A percentile compares a stretch with the other conserved stretches of the same genome.
These are phyloP conservation scores for Cystobasidium tubakii DNA, from an alignment of 768 basidiomycete species.

Conservation along the genomic window DNA sequence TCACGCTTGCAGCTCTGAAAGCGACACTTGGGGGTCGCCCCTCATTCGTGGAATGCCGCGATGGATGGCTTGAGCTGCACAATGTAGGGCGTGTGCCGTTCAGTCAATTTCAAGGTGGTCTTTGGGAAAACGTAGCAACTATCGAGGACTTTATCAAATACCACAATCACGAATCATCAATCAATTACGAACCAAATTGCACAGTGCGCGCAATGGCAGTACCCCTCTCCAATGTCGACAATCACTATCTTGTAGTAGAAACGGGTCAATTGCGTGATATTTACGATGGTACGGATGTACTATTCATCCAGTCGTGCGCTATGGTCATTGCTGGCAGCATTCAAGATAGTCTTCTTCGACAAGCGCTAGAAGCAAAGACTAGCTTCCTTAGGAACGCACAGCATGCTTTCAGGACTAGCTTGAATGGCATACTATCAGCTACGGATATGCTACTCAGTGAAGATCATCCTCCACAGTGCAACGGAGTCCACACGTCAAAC, in stretches of 20 bases:
- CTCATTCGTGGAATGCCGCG: not conserved
- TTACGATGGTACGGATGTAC: constrained; percentile 13
- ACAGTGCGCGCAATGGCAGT: constrained; percentile 12
- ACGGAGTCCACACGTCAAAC: not conserved
- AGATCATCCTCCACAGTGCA: not conserved
- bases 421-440: constrained; percentile 30
- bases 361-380: constrained; percentile 12
- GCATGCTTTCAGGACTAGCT: constrained; percentile 23
- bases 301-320: constrained; percentile 23
- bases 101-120: not conserved
- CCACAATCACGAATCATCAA: not conserved
- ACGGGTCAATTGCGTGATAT: not conserved
- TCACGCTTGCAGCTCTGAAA: not conserved
- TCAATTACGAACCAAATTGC: not conserved
- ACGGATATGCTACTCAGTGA: constrained; percentile 20
- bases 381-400: constrained; percentile 21
- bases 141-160: constrained; percentile 2
- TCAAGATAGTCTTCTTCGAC: constrained; percentile 12
- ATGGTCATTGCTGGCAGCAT: constrained; percentile 5
- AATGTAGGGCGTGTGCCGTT: not conserved
- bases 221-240: not conserved
- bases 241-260: constrained; percentile 16
- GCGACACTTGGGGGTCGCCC: not conserved
- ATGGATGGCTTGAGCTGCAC: not conserved
- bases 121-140: constrained; percentile 12